Evolutionary conservation across 2,329 filamentous ascomycete species (phyloP).

Genomic region (Aspergillus unguis): DNA sequence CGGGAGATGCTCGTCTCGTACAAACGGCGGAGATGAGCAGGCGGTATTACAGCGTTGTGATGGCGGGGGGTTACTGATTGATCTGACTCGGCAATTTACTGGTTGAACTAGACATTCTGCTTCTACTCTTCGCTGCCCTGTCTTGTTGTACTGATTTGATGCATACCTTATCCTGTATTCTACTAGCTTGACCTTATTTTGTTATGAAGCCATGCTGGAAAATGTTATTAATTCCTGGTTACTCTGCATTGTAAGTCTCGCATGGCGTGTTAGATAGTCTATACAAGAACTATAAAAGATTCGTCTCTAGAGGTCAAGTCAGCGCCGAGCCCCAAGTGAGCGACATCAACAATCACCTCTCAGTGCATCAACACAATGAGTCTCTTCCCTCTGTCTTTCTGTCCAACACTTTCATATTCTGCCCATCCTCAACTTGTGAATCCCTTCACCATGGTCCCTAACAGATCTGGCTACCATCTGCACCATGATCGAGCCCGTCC

Average conservation of each 20-base stretch:
- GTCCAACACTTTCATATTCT: neutral
- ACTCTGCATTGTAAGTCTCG: neutral
- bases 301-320: too few relatives aligned
- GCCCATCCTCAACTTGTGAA: neutral
- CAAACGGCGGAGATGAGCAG: conserved; percentile 69
- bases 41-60: conserved; percentile 64
- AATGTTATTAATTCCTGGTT: neutral
- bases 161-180: conserved; percentile 10
- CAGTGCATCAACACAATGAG: too few relatives aligned
- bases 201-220: conserved; percentile 10
- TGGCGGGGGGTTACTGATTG: conserved; percentile 47
- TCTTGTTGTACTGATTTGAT: neutral
- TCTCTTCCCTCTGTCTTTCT: neutral
- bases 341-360: too few relatives aligned
- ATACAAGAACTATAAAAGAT: neutral
- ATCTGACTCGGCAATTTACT: conserved; percentile 9
- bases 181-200: neutral
- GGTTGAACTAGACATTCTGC: neutral
- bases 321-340: too few relatives aligned
- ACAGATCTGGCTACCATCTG: neutral
- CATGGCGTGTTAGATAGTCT: neutral
- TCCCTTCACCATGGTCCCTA: neutral
- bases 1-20: conserved; percentile 67
- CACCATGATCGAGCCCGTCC: neutral
- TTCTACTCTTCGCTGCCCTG: neutral